Evolutionary conservation across 345 rosid genomes (phyloP).

Genomic region (Sapria himalayana): DNA sequence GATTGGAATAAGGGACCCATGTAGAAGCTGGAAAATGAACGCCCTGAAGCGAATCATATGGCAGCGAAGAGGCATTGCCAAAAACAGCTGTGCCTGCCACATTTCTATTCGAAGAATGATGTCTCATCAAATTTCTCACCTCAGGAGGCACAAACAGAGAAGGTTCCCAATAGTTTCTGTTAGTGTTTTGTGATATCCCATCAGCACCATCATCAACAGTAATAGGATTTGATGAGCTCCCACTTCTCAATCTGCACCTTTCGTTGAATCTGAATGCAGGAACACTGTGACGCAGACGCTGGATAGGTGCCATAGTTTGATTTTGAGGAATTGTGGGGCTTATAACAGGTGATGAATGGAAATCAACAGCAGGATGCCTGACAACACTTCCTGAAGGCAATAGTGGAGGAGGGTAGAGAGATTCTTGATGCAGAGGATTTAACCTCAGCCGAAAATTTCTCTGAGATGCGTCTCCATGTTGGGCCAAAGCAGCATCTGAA

Average conservation of each 20-base stretch:
- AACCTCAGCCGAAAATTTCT: slow-evolving; percentile 39
- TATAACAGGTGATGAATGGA: slow-evolving; percentile 19
- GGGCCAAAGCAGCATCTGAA: slow-evolving; percentile 18
- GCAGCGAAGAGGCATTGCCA: slow-evolving; percentile 33
- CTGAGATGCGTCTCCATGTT: slow-evolving; percentile 22
- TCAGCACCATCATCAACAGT: slow-evolving; percentile 19
- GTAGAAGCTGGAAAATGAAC: slow-evolving; percentile 26
- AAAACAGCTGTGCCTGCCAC: slow-evolving; percentile 13
- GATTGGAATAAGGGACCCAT: slow-evolving; percentile 28
- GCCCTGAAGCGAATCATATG: slow-evolving; percentile 20
- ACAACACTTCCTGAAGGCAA: slow-evolving; percentile 27
- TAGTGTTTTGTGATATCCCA: slow-evolving; percentile 16
- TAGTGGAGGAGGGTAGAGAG: slow-evolving; percentile 15
- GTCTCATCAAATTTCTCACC: slow-evolving; percentile 16
- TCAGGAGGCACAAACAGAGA: slow-evolving; percentile 32
- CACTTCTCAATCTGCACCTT: slow-evolving; percentile 22
- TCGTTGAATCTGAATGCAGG: slow-evolving; percentile 37
- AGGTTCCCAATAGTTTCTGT: slow-evolving; percentile 25
- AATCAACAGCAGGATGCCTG: slow-evolving; percentile 20
- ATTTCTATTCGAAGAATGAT: slow-evolving; percentile 21
- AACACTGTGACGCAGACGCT: slow-evolving; percentile 26
- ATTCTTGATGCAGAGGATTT: slow-evolving; percentile 30
- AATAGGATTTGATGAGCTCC: slow-evolving; percentile 20
- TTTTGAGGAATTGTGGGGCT: slow-evolving; percentile 16
- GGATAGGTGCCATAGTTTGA: slow-evolving; percentile 25